A percentile compares a stretch with the other conserved stretches of the same genome.
Conservation (phyloP, 106 monocot genomes). For the Phalaenopsis equestris region DNA sequence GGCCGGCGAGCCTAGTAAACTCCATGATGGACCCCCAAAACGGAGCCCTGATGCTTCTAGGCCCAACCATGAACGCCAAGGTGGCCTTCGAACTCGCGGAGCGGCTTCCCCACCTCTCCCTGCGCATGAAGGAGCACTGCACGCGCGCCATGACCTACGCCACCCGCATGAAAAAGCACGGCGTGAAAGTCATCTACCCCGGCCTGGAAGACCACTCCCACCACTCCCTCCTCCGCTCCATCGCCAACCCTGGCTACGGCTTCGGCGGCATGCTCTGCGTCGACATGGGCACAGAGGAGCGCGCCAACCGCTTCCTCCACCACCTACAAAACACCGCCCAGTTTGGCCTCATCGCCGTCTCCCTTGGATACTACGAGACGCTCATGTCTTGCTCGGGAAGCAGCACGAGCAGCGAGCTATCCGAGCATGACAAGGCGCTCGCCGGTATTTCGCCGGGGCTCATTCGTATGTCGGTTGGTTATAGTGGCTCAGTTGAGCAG, state of each 20-base stretch:
- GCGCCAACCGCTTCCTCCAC: slow-evolving; percentile 75
- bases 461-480: slow-evolving; percentile 84
- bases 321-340: slow-evolving; percentile 87
- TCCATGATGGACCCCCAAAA: slow-evolving; percentile 91
- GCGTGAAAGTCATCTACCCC: slow-evolving; percentile 86
- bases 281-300: slow-evolving; percentile 88
- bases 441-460: slow-evolving; percentile 86
- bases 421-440: slow-evolving; percentile 44
- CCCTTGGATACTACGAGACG: slow-evolving; percentile 92
- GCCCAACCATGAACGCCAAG: slow-evolving; percentile 95
- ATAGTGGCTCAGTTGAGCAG: slow-evolving; percentile 84
- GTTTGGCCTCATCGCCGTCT: slow-evolving; percentile 97
- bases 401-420: slow-evolving; percentile 91
- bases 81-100: slow-evolving; percentile 89
- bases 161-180: slow-evolving; percentile 50
- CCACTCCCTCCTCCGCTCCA: slow-evolving; percentile 54
- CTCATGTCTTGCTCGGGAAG: slow-evolving; percentile 98
- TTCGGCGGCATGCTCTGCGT: slow-evolving; percentile 92
- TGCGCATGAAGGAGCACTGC: slow-evolving; percentile 95
- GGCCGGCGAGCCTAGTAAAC: slow-evolving; percentile 64
- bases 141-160: slow-evolving; percentile 54
- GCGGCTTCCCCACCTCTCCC: slow-evolving; percentile 77
- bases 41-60: slow-evolving; percentile 77
- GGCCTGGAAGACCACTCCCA: slow-evolving; percentile 76
- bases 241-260: slow-evolving; percentile 78